A percentile compares a stretch with the other conserved stretches of the same genome.
Conservation (phyloP, 371 early-diverging fungal species). For the Choanephora cucurbitarum region DNA sequence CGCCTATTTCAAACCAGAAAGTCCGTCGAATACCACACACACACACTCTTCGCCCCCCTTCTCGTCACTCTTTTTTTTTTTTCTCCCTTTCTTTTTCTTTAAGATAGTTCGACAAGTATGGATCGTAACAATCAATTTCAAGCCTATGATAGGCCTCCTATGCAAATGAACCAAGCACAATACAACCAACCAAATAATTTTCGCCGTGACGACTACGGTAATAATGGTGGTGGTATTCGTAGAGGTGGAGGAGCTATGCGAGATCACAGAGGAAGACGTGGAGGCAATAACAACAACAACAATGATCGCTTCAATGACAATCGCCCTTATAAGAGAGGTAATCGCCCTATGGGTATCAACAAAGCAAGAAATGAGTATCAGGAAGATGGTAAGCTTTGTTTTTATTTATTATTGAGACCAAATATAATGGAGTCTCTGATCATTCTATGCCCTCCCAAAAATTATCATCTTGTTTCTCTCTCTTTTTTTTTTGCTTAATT, state of each 20-base stretch:
- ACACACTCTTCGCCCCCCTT: background rate
- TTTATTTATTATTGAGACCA: background rate
- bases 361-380: slow-evolving; percentile 18
- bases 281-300: slow-evolving; percentile 6
- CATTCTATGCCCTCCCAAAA: background rate
- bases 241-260: slow-evolving; percentile 35
- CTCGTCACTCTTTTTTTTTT: background rate
- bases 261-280: slow-evolving; percentile 20
- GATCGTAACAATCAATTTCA: slow-evolving; percentile 21
- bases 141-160: slow-evolving; percentile 19
- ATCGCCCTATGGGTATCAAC: slow-evolving; percentile 5
- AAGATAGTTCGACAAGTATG: background rate
- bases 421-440: background rate
- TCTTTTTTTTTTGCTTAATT: slow-evolving; percentile 4
- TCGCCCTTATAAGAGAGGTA: slow-evolving; percentile 24
- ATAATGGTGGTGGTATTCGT: slow-evolving; percentile 10
- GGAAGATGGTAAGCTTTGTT: slow-evolving; percentile 22
- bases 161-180: slow-evolving; percentile 1
- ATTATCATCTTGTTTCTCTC: too few relatives aligned
- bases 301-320: slow-evolving; percentile 22
- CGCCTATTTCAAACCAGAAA: too few relatives aligned
- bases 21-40: too few relatives aligned
- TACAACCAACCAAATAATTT: slow-evolving; percentile 4
- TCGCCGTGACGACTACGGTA: slow-evolving; percentile 23
- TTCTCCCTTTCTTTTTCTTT: background rate